phyloP scores from a whole-genome alignment of 208 protist genomes.

The Trypanosoma melophagium region DNA sequence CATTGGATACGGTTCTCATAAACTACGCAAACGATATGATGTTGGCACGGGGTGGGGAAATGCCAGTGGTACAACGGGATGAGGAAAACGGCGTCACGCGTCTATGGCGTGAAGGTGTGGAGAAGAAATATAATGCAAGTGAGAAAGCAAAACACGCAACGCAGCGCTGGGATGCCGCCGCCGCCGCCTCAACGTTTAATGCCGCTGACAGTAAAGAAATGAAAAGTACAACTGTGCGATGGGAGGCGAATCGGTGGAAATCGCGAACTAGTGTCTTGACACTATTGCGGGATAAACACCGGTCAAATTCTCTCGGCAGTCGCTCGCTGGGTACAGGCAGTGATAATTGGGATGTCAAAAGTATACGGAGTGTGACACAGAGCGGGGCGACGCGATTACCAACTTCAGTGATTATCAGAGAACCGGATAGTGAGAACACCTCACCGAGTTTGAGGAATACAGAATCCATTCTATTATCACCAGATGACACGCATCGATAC shows the following conservation, averaged over 20 bases:
- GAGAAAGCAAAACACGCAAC: not conserved
- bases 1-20: constrained; percentile 48
- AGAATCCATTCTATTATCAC: not conserved
- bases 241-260: constrained; percentile 7
- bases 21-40: constrained; percentile 55
- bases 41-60: constrained; percentile 23
- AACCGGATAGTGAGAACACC: not conserved
- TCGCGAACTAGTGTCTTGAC: constrained; percentile 13
- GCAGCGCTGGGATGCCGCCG: not conserved
- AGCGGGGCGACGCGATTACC: not conserved
- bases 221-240: constrained; percentile 5
- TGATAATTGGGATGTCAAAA: not conserved
- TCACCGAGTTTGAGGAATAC: not conserved
- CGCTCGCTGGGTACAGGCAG: not conserved
- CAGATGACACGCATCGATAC: not conserved
- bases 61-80: constrained; percentile 20
- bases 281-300: not conserved
- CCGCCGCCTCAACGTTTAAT: not conserved
- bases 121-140: constrained; percentile 9
- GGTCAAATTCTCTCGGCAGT: not conserved
- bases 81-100: constrained; percentile 56
- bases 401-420: not conserved
- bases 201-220: not conserved
- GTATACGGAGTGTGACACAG: not conserved
- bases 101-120: constrained; percentile 49